phyloP scores from a whole-genome alignment of 352 stramenopile genomes.

The Globisporangium middletonii region DNA sequence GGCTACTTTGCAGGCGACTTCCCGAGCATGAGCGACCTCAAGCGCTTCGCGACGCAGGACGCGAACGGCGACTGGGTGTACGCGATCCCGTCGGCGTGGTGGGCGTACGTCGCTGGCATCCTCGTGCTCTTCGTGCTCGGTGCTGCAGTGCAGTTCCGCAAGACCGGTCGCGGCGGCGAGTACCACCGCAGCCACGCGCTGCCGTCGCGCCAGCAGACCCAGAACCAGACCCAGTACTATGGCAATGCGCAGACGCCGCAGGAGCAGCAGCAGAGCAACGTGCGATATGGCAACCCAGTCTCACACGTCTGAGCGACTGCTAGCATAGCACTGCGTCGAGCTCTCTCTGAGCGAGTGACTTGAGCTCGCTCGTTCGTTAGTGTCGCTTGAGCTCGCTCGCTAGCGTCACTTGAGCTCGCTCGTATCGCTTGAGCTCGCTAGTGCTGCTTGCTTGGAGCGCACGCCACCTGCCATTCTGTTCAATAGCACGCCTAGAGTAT shows the following conservation, averaged over 20 bases:
- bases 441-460: too few relatives aligned
- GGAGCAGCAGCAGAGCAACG: conserved; percentile 8
- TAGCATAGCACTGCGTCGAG: neutral
- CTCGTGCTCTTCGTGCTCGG: conserved; percentile 50
- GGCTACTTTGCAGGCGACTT: conserved; percentile 64
- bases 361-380: too few relatives aligned
- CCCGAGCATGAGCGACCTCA: conserved; percentile 42
- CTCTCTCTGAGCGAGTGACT: too few relatives aligned
- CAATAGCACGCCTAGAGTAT: too few relatives aligned
- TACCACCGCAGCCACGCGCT: conserved; percentile 5
- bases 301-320: conserved; percentile 12
- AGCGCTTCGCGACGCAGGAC: conserved; percentile 28
- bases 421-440: too few relatives aligned
- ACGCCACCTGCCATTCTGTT: too few relatives aligned
- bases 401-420: too few relatives aligned
- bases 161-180: conserved; percentile 29
- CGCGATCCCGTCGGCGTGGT: conserved; percentile 51
- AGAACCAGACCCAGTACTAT: conserved; percentile 1
- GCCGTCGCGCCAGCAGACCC: conserved; percentile 2
- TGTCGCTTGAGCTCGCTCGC: too few relatives aligned
- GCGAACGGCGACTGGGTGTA: conserved; percentile 41
- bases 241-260: conserved; percentile 6
- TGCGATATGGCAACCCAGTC: conserved; percentile 13
- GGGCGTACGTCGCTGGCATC: conserved; percentile 49
- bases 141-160: conserved; percentile 35